Base-by-base conservation (phyloP, 2,329 filamentous ascomycete species). In the Aspergillus fumigatus region DNA sequence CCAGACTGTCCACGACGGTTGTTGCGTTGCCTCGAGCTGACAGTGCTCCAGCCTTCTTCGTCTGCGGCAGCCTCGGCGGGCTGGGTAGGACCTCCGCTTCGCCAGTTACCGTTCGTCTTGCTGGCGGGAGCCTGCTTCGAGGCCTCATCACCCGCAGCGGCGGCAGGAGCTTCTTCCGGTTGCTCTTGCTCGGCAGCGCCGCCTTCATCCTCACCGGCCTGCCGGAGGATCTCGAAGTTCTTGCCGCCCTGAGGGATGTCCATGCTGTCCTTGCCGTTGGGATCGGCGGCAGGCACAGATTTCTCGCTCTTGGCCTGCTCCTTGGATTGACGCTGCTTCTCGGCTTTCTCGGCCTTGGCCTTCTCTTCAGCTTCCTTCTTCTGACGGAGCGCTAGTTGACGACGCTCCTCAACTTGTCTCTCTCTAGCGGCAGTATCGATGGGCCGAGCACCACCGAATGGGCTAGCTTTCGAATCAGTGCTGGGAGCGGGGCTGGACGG, bases 361-460 rank as follows among this genome's bases (percentile, higher is more conserved):
- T 92, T 94, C 61, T 94, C 90, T 1, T 94, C 90, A 0, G 88
- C 85, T 66, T 96, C 92, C 70, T 88, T 89, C 84, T 95, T 96
- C 74, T 94, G 87, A 62, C 86, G 86, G 26, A 92, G 61, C 6
- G 84, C 83, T 57, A 89, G 80, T 67, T 89, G 80, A 63, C 89
- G 84, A 82, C 91, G 96, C 78, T 96, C 91, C 68, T 95, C 93
- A 56, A 99, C 86, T 73, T 95, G 88, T 67, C 87, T 88, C 79
- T 97, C 93, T 63, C 90, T 87, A 14, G 92, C 84, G 48, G 90
- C 89, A 49, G 93, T 97, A 76, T 99, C 92, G 66, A 97, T 96
- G 54, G 94, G 94, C 60, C 89, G 87, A 55, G 94, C 94, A 59
- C 89, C 92, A 67, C 94, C 94, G 72, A 99, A 99, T 43, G 92